Base-by-base conservation (phyloP, 192 early-diverging fungal genomes). In the Linnemannia hyalina region DNA sequence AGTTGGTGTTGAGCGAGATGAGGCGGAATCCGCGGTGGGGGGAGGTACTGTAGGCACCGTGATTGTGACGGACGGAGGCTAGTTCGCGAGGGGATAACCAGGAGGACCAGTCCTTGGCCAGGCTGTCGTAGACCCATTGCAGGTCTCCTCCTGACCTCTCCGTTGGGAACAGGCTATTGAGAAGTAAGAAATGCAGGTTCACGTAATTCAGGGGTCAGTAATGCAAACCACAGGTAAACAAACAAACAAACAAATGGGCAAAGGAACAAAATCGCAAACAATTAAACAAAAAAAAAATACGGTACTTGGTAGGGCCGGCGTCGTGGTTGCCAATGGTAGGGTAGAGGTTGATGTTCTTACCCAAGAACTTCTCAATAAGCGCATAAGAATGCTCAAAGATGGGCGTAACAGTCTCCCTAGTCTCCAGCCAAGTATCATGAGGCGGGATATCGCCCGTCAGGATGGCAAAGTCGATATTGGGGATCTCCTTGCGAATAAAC, bases 281-380 rank as follows among this genome's bases (percentile, higher is more conserved):
- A 40, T 40, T 6, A 40, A 40, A 40, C 38, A 40, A 40, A 40
- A 40, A 40, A 38, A 29, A 44, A 16, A 44, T 8, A 10, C 29
- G 18, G 35, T 82, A 82, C 80, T 78, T 85, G 46, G 83, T 78
- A 7, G 91, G 91, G 5, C 88, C 90, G 41, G 87, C 77, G 35
- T 92, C 91, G 54, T 92, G 91, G 73, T 92, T 92, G 26, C 91
- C 91, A 47, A 92, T 80, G n/a, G 89, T 75, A 5, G 91, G 91
- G 57, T 91, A 91, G 55, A 85, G 42, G 18, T 75, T 75, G 20
- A 20, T 16, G 9, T 10, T 29, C 23, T 70, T 79, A 1, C 69
- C 29, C 26, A 36, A 40, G 2, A 92, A 26, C 6, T 74, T 38
- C 26, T 88, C 81, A 23, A 92, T 75, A 20, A 74, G 13, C 3